Conservation (phyloP, 805 yeast species). For the Priceomyces fermenticarens region DNA sequence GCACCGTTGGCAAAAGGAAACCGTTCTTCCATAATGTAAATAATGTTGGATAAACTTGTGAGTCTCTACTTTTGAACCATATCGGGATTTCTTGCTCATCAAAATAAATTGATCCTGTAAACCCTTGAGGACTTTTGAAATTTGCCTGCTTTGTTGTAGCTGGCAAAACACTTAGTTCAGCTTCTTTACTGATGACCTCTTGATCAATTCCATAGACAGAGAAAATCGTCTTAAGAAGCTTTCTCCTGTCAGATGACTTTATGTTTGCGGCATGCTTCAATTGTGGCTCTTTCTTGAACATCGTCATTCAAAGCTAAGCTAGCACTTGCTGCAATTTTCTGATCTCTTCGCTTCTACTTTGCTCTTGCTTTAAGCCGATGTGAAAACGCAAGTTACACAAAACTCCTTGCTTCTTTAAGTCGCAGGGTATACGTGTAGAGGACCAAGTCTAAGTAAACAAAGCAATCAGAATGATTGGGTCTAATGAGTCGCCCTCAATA, state of each 20-base stretch:
- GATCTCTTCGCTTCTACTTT: too few relatives aligned
- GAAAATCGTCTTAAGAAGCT: conserved; percentile 44
- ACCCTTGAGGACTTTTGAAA: conserved; percentile 51
- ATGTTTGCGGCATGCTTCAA: conserved; percentile 75
- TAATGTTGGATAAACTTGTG: conserved; percentile 62
- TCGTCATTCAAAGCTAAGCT: conserved; percentile 11
- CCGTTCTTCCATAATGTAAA: conserved; percentile 72
- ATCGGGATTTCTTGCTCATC: conserved; percentile 64
- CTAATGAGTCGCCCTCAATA: background rate
- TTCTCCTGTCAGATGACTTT: conserved; percentile 76
- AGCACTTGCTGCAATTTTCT: too few relatives aligned
- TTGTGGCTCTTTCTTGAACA: conserved; percentile 56
- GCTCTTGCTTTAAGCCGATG: too few relatives aligned
- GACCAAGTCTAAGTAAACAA: too few relatives aligned
- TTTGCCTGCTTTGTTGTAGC: conserved; percentile 57
- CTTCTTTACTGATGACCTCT: conserved; percentile 38
- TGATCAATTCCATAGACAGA: conserved; percentile 37
- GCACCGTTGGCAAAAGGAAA: conserved; percentile 59
- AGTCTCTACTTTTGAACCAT: conserved; percentile 65
- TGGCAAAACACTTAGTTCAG: conserved; percentile 45
- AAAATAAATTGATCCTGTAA: conserved; percentile 62
- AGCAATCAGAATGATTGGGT: background rate
- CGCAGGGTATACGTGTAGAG: too few relatives aligned
- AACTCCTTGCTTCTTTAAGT: too few relatives aligned
- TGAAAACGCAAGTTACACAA: too few relatives aligned